A percentile compares a stretch with the other conserved stretches of the same genome.
phyloP scores from a whole-genome alignment of 495 filamentous ascomycete species.

The Talaromyces thailandensis region DNA sequence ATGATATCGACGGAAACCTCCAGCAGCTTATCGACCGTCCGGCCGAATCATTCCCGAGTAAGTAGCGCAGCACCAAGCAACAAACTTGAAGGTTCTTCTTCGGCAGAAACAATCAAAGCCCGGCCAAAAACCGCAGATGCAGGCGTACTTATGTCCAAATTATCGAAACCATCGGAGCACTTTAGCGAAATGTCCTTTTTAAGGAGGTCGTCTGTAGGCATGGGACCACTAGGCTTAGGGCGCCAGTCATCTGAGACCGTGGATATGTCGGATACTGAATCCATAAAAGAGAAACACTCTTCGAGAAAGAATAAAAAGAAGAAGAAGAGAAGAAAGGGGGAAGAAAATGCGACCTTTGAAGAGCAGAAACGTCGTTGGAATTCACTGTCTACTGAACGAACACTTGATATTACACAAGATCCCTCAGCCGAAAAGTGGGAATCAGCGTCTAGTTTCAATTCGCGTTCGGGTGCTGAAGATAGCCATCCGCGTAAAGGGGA shows the following conservation, averaged over 20 bases:
- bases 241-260: constrained; percentile 1
- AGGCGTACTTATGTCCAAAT: constrained; percentile 17
- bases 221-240: neutral
- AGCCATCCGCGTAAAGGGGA: constrained; percentile 15
- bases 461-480: neutral
- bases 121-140: constrained; percentile 45
- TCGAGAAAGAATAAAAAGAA: constrained; percentile 16
- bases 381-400: neutral
- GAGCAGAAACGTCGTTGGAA: neutral
- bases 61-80: constrained; percentile 11
- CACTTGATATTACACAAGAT: neutral
- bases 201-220: neutral
- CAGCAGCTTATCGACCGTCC: constrained; percentile 51
- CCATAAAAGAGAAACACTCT: constrained; percentile 4
- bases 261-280: constrained; percentile 7
- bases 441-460: constrained; percentile 3
- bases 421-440: constrained; percentile 1
- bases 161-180: neutral
- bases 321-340: neutral
- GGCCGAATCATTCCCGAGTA: constrained; percentile 24
- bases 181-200: constrained; percentile 1
- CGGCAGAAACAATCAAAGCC: neutral
- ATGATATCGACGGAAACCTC: constrained; percentile 67
- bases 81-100: constrained; percentile 15
- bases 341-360: neutral